Conservation (phyloP, 345 rosid species). For the Heritiera fomes region DNA sequence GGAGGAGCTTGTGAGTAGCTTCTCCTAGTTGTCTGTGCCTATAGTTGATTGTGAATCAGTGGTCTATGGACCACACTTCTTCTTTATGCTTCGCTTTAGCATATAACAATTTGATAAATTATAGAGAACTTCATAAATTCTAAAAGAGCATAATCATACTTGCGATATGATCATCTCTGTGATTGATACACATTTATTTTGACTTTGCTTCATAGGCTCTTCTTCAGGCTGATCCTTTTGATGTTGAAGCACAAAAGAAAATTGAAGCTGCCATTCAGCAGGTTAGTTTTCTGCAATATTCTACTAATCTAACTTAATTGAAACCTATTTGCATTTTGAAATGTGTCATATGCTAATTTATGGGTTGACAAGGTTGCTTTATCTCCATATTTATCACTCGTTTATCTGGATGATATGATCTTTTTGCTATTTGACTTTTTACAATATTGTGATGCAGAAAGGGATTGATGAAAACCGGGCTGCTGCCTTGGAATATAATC, state of each 20-base stretch:
- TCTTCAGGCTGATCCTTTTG: constrained; percentile 94
- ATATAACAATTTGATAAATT: constrained; percentile 2
- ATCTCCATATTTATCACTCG: background rate
- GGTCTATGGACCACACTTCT: background rate
- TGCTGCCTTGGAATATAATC: constrained; percentile 96
- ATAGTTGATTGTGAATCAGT: background rate
- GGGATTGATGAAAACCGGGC: constrained; percentile 99
- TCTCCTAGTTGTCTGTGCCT: constrained; percentile 9
- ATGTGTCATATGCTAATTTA: background rate
- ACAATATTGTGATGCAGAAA: constrained; percentile 54
- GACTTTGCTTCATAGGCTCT: constrained; percentile 56
- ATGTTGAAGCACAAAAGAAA: constrained; percentile 93
- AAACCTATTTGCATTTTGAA: background rate
- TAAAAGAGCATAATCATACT: background rate
- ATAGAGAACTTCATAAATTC: background rate
- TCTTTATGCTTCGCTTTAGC: background rate
- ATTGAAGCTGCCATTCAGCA: constrained; percentile 97
- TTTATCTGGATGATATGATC: background rate
- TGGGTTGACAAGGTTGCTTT: background rate
- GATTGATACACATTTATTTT: constrained; percentile 15
- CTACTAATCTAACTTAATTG: constrained; percentile 1
- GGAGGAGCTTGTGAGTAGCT: constrained; percentile 76
- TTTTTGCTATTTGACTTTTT: constrained; percentile 12
- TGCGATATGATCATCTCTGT: background rate
- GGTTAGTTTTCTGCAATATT: constrained; percentile 44